Base-by-base conservation (phyloP, 306 rosid species). In the Lagenaria siceraria region DNA sequence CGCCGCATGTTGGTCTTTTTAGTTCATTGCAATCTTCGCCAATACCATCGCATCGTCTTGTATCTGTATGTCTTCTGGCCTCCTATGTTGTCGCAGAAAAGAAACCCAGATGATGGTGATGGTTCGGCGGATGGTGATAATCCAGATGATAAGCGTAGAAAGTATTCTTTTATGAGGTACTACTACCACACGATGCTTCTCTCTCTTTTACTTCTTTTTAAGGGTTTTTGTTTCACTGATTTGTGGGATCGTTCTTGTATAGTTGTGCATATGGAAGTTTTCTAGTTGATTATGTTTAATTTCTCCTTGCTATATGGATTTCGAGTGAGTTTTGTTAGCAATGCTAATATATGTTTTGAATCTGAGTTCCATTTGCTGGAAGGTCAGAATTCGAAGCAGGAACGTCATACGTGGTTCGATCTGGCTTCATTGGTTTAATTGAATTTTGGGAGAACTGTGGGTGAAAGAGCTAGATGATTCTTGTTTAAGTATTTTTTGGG, bases 21-120 rank as follows among this genome's bases (percentile, higher is more conserved):
- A 24, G 77, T 38, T 73, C 58, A 24, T 78, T 53, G 52, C 73
- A 55, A 60, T 27, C 82, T 51, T 77, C 46, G 54, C 64, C 40
- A 38, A 68, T 77, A 11, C 21, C 65, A 81, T 80, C n/a, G 56
- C 74, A 2, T 42, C 77, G 66, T 27, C 18, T 63, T 60, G 43
- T 38, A 62, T 56, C 42, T 74, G 31, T 25, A 13, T 62, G 70
- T 42, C 64, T 49, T 27, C 24, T 51, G 12, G 21, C 11, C 55
- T 74, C 80, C 75, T 69, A 49, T 76, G 85, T 91, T 91, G 98
- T 93, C 98, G 77, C 93, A 87, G 84, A 91, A 91, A 86, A 83
- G 98, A 82, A 88, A 88, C 75, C 87, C 89, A 5, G 98, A 93
- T 40, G 96, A 93, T n/a, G 87, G 81, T 59, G 88, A 85, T 77